A percentile compares a stretch with the other conserved stretches of the same genome.
These are phyloP conservation scores for Umbelopsis vinacea DNA, from an alignment of 192 early-diverging fungal genomes.

Conservation along the genomic window DNA sequence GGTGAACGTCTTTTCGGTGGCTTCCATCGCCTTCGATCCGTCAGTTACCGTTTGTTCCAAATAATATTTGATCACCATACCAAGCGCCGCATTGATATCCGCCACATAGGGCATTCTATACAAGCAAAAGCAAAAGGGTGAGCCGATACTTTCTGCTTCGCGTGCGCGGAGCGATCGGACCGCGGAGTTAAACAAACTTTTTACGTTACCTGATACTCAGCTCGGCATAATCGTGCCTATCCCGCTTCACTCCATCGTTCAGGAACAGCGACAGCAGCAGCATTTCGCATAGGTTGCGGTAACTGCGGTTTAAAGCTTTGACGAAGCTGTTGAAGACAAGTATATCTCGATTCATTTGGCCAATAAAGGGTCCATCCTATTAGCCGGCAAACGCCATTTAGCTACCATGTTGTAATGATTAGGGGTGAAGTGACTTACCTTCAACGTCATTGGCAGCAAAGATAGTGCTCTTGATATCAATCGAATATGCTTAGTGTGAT, in stretches of 20 bases:
- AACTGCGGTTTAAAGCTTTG: constrained; percentile 61
- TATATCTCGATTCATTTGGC: constrained; percentile 69
- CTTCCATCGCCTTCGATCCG: constrained; percentile 25
- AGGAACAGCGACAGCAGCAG: constrained; percentile 58
- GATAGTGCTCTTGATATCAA: constrained; percentile 57
- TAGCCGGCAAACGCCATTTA: too few relatives aligned
- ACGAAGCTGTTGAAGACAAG: constrained; percentile 76
- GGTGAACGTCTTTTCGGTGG: constrained; percentile 48
- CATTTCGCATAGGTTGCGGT: constrained; percentile 65
- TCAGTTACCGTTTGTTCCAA: constrained; percentile 46
- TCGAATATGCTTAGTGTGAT: constrained; percentile 42
- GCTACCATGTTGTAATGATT: background rate
- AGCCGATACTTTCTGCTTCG: background rate
- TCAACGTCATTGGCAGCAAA: constrained; percentile 58
- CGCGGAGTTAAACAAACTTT: background rate
- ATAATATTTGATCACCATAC: constrained; percentile 54
- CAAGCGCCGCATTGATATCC: constrained; percentile 58
- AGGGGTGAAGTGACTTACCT: constrained; percentile 36
- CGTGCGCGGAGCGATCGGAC: background rate
- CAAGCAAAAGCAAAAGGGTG: background rate
- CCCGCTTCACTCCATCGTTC: constrained; percentile 50
- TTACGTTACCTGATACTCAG: constrained; percentile 45
- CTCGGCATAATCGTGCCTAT: constrained; percentile 49
- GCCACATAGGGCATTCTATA: constrained; percentile 53
- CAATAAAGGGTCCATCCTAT: constrained; percentile 58